Base-by-base conservation (phyloP, 805 yeast genomes). In the Zygosaccharomyces rouxii region DNA sequence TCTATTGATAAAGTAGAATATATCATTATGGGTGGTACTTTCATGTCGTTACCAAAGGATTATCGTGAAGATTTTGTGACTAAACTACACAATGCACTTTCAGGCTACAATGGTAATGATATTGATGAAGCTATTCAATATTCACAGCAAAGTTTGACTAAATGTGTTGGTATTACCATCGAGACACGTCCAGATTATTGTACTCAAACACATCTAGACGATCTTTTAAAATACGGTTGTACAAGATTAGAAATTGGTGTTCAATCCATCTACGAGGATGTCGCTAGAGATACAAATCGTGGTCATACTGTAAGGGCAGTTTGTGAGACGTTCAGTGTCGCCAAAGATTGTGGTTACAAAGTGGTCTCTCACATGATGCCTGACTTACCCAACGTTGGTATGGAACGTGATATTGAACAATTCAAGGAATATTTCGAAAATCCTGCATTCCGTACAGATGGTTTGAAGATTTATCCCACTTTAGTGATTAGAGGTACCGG, bases 281-380 rank as follows among this genome's bases (percentile, higher is more conserved):
- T 94, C 33, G 99, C 99, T 14, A 77, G 99, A 65, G 99, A 94
- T 68, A 89, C 99, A 3, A 94, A 94, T 66, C 81, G 99, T 70
- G 99, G 99, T 2, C 99, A 94, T 63, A 94, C 99, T 0, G 99
- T 94, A 19, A 85, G 84, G 66, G 82, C 98, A 1, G 99, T 94
- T 7, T 87, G 97, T 69, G 95, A 92, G 63, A 94, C 98, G 0
- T 94, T 94, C 72, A 87, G 88, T 0, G 80, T 86, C 40, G 95
- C 98, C n/a, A 94, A 94, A 66, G 99, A 94, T 69, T 92, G 99
- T 1, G 99, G 99, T 11, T 94, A 90, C 70, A 94, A 94, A 66
- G 96, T 94, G 46, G 99, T 94, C 21, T 83, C 95, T 55, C 99
- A 94, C 71, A 94, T 94, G 99, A 94, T 94, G 99, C 99, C 99